Evolutionary conservation across 2,329 filamentous ascomycete species (phyloP), one percentile per base, ranked within the genome.

Genomic region (Microdochium bolleyi): DNA sequence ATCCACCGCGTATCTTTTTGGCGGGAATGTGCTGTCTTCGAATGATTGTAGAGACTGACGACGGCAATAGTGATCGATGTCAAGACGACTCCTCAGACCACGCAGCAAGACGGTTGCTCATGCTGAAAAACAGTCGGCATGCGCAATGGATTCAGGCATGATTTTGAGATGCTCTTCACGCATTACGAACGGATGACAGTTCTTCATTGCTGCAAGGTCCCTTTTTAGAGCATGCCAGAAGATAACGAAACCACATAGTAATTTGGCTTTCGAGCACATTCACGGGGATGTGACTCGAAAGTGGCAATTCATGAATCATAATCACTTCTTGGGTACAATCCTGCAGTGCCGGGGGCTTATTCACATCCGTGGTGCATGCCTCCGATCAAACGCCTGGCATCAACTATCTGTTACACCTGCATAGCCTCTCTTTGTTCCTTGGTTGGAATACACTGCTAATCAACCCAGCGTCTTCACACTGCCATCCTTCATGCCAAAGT

Each of bases 401-500:
- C n/a, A n/a, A n/a, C n/a, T n/a, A n/a, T n/a, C n/a, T n/a, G n/a
- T n/a, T 34, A 9, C 9, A 34, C 9, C 9, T 34, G 30, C 9
- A 34, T 9, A 34, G 9, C 30, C 30, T 34, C 30, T 9, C 9
- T 34, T 34, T 34, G 30, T 34, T 9, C 30, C 16, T 16, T n/a
- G n/a, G n/a, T n/a, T n/a, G n/a, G n/a, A n/a, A n/a, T n/a, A n/a
- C n/a, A n/a, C n/a, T n/a, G n/a, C 19, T 48, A 37, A 25, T 19
- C 11, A 46, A 14, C 58, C 62, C 41, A 61, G 53, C 2, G 59
- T 67, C 62, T 84, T 72, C 14, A 88, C 85, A 11, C 74, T 76
- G 3, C 88, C 88, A 64, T 89, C 88, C 48, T 87, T 81, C 83
- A 94, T 88, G 34, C 94, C 94, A 71, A 97, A 99, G 73, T 97